Evolutionary conservation across 139 green algal species (phyloP).

Genomic region (Zygnema cylindricum): DNA sequence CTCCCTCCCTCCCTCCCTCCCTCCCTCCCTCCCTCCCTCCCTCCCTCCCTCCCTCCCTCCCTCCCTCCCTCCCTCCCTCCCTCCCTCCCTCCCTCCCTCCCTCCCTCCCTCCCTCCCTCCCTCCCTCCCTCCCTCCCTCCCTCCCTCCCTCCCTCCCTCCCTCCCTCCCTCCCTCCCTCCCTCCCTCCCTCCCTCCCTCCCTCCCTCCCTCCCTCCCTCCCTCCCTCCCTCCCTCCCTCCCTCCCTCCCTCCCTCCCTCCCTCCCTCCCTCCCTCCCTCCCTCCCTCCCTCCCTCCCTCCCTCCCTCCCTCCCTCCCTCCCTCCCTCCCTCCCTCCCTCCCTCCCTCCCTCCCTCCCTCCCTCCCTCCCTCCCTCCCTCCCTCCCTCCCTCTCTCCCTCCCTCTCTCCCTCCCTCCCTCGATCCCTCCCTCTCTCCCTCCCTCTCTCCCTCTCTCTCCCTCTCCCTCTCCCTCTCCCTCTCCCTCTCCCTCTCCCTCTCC

Average conservation of each 20-base stretch:
- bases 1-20: conserved; percentile 4
- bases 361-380: neutral
- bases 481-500: neutral
- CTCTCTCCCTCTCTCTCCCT: neutral
- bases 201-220: neutral
- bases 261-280: neutral
- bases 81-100: neutral
- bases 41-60: neutral
- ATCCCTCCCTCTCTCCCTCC: no score
- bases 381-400: neutral
- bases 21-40: conserved; percentile 9
- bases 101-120: neutral
- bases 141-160: no score
- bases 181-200: neutral
- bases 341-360: neutral
- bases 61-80: neutral
- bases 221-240: conserved; percentile 22
- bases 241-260: neutral
- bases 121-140: no score
- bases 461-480: neutral
- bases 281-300: neutral
- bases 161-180: no score
- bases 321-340: neutral
- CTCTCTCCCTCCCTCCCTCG: no score
- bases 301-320: neutral